These are phyloP conservation scores for Chamaecrista fasciculata DNA, from an alignment of 306 rosid species.

Conservation along the genomic window DNA sequence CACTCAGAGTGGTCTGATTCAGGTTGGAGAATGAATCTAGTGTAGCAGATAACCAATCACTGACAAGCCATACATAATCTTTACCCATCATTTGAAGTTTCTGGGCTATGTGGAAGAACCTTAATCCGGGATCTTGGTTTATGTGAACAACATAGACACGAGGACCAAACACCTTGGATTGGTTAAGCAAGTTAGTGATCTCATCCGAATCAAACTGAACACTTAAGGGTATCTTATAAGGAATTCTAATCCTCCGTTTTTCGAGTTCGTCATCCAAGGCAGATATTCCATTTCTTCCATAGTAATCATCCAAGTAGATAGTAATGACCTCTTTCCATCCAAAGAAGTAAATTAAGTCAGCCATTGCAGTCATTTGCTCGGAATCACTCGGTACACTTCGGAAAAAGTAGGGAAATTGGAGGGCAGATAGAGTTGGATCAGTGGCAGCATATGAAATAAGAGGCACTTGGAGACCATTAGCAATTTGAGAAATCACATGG, in stretches of 20 bases:
- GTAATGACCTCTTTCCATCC: conserved; percentile 87
- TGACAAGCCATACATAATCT: conserved; percentile 79
- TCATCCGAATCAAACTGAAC: conserved; percentile 45
- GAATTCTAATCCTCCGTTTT: conserved; percentile 46
- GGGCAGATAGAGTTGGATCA: conserved; percentile 86
- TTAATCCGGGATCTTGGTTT: conserved; percentile 67
- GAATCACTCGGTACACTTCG: conserved; percentile 69
- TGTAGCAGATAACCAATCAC: conserved; percentile 86
- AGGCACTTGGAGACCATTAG: conserved; percentile 83
- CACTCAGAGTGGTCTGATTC: conserved; percentile 40
- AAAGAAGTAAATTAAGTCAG: conserved; percentile 60
- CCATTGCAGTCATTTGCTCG: conserved; percentile 83
- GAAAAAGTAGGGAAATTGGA: conserved; percentile 82
- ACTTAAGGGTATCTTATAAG: conserved; percentile 65
- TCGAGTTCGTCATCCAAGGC: conserved; percentile 70
- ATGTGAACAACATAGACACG: conserved; percentile 85
- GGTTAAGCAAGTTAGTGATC: conserved; percentile 54
- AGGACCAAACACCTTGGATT: conserved; percentile 63
- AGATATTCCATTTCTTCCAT: conserved; percentile 87
- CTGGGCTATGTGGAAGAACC: conserved; percentile 59
- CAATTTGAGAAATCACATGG: conserved; percentile 73
- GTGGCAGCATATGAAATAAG: conserved; percentile 89
- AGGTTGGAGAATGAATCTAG: conserved; percentile 53
- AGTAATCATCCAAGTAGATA: conserved; percentile 71
- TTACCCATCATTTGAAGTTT: conserved; percentile 75